Conservation (phyloP, 2,329 filamentous ascomycete species). For the Pseudogymnoascus sp. region DNA sequence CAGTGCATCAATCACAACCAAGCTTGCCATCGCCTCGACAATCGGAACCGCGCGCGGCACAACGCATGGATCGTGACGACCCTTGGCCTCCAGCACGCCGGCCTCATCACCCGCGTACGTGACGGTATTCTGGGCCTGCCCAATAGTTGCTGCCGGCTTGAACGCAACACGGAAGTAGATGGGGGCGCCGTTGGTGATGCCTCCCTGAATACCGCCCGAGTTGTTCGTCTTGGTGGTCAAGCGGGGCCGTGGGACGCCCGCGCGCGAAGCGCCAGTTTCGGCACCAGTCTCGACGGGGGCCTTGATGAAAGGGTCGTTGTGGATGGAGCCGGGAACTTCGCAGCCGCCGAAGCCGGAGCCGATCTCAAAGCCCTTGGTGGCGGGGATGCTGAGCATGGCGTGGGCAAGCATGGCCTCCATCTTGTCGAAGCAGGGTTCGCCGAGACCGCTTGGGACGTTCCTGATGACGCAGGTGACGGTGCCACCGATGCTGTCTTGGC, state of each 20-base stretch:
- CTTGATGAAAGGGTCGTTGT: conserved; percentile 79
- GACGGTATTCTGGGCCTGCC: conserved; percentile 75
- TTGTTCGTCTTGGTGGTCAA: conserved; percentile 90
- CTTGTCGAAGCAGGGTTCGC: conserved; percentile 94
- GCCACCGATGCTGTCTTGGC: conserved; percentile 82
- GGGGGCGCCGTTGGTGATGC: conserved; percentile 85
- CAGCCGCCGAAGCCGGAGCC: conserved; percentile 86
- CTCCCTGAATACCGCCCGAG: conserved; percentile 89
- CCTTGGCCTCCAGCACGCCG: conserved; percentile 81
- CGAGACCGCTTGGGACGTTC: conserved; percentile 75
- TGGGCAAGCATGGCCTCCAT: conserved; percentile 85
- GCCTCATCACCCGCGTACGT: conserved; percentile 63
- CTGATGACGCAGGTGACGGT: conserved; percentile 91
- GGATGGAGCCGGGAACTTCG: conserved; percentile 75
- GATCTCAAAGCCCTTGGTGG: conserved; percentile 92
- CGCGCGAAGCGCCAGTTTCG: conserved; percentile 36
- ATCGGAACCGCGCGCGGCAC: conserved; percentile 82
- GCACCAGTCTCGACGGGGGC: conserved; percentile 37
- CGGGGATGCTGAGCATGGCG: conserved; percentile 90
- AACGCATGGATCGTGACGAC: conserved; percentile 88
- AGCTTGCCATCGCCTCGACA: conserved; percentile 82
- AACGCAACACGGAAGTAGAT: conserved; percentile 95
- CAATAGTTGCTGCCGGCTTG: conserved; percentile 91
- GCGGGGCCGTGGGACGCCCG: conserved; percentile 44
- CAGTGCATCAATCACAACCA: conserved; percentile 80